Base-by-base conservation (phyloP, 352 stramenopile species). In the Phytopythium vexans region DNA sequence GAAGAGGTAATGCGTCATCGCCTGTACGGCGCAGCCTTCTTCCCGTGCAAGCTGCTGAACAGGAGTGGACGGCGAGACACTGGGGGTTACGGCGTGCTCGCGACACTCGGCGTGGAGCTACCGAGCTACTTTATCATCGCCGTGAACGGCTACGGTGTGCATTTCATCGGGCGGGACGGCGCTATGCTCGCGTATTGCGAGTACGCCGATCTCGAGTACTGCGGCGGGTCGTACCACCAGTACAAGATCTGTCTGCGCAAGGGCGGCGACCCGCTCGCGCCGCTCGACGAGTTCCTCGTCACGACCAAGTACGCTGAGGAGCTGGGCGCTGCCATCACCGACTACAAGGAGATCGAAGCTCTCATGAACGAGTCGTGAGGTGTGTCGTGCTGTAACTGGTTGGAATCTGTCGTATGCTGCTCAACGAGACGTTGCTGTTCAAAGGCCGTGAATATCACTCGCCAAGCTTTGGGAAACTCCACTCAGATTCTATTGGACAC, bases 81-180 rank as follows among this genome's bases (percentile, higher is more conserved):
- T 3, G 14, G 34, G 4, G 34, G 34, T 11, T 51, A 56, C 14
- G 55, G 60, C 8, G 27, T 66, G 12, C 46, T 21, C 8, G 48
- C 57, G 39, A 66, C 49, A 33, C 49, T 77, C 32, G 77, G 76
- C 11, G 68, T 84, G 14, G 82, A 92, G 45, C 52, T 96, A 10
- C 87, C 90, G 1, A 84, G 79, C 49, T 86, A 96, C 49, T 86
- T 97, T 34, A 77, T 96, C 31, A 62, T 98, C 6, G 88, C 76
- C 10, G 88, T 97, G 54, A 96, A 97, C 67, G 73, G 77, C 36
- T 85, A 90, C 36, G 92, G 92, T n/a, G 79, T 98, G 66, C 86
- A 96, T 62, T 90, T 98, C 46, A 66, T 97, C 16, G 71, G 71
- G n/a, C 68, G 82, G 2, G 70, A 89, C 52, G 72, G 77, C 36